phyloP scores from a whole-genome alignment of 164 flowering plant species.

The Akebia trifoliata region DNA sequence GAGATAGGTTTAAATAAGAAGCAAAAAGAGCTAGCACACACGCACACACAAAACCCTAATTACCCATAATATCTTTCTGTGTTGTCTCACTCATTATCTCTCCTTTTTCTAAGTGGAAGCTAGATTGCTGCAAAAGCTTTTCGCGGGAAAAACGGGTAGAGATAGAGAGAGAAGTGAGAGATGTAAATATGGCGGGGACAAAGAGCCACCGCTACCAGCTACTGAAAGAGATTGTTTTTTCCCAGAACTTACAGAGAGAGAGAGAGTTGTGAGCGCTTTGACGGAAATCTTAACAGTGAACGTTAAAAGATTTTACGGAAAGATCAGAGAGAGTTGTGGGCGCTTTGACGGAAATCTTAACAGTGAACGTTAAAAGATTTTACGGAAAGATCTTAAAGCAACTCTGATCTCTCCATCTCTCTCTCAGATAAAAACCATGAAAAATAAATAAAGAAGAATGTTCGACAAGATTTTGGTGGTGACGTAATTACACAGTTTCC shows the following conservation, averaged over 20 bases:
- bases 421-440: background rate
- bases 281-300: conserved; percentile 18
- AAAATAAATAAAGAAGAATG: background rate
- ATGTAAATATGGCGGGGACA: conserved; percentile 16
- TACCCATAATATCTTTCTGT: conserved; percentile 19
- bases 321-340: conserved; percentile 11
- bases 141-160: conserved; percentile 20
- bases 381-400: conserved; percentile 11
- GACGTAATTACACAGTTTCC: conserved; percentile 22
- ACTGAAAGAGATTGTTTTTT: conserved; percentile 34
- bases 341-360: conserved; percentile 15
- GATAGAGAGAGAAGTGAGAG: conserved; percentile 6
- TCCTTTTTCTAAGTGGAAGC: conserved; percentile 22
- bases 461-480: conserved; percentile 11
- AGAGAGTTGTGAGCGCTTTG: too few species aligned
- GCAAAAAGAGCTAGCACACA: conserved; percentile 10
- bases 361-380: conserved; percentile 9
- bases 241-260: background rate
- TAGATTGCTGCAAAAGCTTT: conserved; percentile 60
- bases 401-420: background rate
- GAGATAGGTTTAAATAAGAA: conserved; percentile 34
- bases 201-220: conserved; percentile 34
- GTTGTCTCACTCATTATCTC: conserved; percentile 18
- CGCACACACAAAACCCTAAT: conserved; percentile 29
- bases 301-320: background rate